phyloP scores from a whole-genome alignment of 768 basidiomycete genomes.

The Lepiota venenata region DNA sequence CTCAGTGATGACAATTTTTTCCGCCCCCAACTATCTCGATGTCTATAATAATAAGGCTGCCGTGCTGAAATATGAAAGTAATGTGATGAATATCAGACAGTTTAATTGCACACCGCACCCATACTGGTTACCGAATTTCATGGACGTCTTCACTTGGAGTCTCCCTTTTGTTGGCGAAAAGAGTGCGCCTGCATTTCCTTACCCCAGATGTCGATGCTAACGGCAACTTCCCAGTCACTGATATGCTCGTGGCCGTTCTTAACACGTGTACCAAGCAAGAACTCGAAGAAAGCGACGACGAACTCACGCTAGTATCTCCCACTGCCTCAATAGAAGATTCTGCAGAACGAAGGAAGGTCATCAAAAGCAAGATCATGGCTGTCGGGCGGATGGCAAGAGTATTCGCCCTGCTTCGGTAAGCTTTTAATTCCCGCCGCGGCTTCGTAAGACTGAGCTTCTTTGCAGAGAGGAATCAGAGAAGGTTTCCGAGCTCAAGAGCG shows the following conservation, averaged over 20 bases:
- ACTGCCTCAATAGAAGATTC: slow-evolving; percentile 43
- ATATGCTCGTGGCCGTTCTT: slow-evolving; percentile 96
- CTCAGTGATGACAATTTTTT: slow-evolving; percentile 99
- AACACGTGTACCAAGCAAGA: slow-evolving; percentile 97
- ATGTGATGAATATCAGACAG: slow-evolving; percentile 97
- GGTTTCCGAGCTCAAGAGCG: slow-evolving; percentile 93
- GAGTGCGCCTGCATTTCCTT: slow-evolving; percentile 48
- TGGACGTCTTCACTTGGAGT: slow-evolving; percentile 99
- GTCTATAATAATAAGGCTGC: slow-evolving; percentile 99
- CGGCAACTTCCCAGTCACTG: slow-evolving; percentile 66
- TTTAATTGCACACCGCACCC: slow-evolving; percentile 96
- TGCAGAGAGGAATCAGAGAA: slow-evolving; percentile 94
- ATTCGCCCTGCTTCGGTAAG: slow-evolving; percentile 91
- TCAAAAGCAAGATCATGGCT: slow-evolving; percentile 98
- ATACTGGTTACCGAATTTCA: slow-evolving; percentile 99
- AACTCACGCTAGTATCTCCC: slow-evolving; percentile 36
- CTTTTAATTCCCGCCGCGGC: slow-evolving; percentile 9
- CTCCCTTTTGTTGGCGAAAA: slow-evolving; percentile 98
- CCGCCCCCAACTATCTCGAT: slow-evolving; percentile 96
- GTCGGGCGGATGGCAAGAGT: slow-evolving; percentile 96
- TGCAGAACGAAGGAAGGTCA: slow-evolving; percentile 79
- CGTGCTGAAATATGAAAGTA: slow-evolving; percentile 98
- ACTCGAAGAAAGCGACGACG: slow-evolving; percentile 81
- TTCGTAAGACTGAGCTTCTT: not conserved
- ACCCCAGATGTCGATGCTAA: slow-evolving; percentile 4